Evolutionary conservation across 2,329 filamentous ascomycete genomes (phyloP), one percentile per base, ranked within the genome.

Genomic region (Emmonsiellopsis sp.): DNA sequence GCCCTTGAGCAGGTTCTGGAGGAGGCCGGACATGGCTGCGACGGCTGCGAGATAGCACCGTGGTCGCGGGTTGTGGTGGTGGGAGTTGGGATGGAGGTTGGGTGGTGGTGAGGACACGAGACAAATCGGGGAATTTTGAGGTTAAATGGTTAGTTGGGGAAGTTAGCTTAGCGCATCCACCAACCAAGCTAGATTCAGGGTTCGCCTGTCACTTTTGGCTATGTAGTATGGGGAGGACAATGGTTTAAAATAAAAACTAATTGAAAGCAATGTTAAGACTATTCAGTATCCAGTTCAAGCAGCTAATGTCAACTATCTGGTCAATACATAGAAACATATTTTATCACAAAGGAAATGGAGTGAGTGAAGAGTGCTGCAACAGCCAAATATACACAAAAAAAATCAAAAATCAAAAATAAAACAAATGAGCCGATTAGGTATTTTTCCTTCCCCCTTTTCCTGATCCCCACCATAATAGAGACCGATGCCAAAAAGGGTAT

Each of bases 1-100:
- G 5, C 59, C 57, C 54, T 61, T 61, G 20, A 65, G 53, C 6
- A 65, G 35, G 40, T 58, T 60, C 48, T 64, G 61, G 46, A 66
- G 56, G 46, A 60, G 57, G 48, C 63, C 62, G 51, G 58, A 56
- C 57, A 58, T 57, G 41, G 48, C 48, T 57, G 32, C 45, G 42
- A n/a, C 20, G n/a, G 48, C 48, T 57, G 32, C 45, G 42, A n/a
- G n/a, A 11, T 13, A 26, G 11, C 31, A 34, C 48, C 47, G 31
- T 31, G 16, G 42, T 26, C 38, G 43, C 41, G 43, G 52, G 20
- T 15, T 11, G 35, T 13, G 35, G 31, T 40, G 34, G 37, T 50
- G 35, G 41, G 8, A 15, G 46, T 3, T 30, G 44, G 20, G 32
- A 41, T 50, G 16, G 48, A 10, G 6, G 10, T 16, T 38, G n/a